These are phyloP conservation scores for Lactarius indigo DNA, from an alignment of 768 basidiomycete genomes.

Conservation along the genomic window DNA sequence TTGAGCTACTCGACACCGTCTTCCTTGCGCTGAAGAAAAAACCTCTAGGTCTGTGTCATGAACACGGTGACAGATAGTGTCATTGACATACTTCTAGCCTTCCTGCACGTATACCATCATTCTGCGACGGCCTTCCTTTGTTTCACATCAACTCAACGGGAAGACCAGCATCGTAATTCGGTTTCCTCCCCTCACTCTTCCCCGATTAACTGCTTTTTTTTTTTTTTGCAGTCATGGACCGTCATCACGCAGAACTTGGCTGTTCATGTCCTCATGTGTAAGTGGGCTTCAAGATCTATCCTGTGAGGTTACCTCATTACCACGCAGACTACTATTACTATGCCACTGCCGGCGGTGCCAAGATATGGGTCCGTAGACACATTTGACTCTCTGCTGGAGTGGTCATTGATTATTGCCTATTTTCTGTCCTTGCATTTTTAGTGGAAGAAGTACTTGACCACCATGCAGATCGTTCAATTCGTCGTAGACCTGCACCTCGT, in stretches of 20 bases:
- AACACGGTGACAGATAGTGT: neutral
- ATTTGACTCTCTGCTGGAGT: neutral
- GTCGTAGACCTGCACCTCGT: slow-evolving; percentile 86
- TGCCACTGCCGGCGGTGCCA: slow-evolving; percentile 94
- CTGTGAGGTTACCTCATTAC: slow-evolving; percentile 4
- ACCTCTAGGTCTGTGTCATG: slow-evolving; percentile 69
- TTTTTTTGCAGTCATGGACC: slow-evolving; percentile 77
- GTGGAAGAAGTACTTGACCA: slow-evolving; percentile 99
- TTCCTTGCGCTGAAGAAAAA: slow-evolving; percentile 99
- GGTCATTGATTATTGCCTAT: neutral
- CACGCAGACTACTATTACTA: slow-evolving; percentile 95
- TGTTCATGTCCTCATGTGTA: slow-evolving; percentile 98
- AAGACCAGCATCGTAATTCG: slow-evolving; percentile 76
- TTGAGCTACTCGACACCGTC: slow-evolving; percentile 94
- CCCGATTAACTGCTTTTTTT: neutral
- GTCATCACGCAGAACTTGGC: slow-evolving; percentile 86
- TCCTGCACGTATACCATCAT: slow-evolving; percentile 99
- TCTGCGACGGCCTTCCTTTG: slow-evolving; percentile 95
- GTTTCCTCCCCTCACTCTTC: neutral
- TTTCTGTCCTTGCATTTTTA: slow-evolving; percentile 31
- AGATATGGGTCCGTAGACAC: slow-evolving; percentile 75
- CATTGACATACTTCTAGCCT: slow-evolving; percentile 50
- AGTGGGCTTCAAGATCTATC: slow-evolving; percentile 33
- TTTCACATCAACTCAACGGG: slow-evolving; percentile 91
- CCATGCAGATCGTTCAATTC: slow-evolving; percentile 96